These are phyloP conservation scores for Exutisphaerella laricina DNA, from an alignment of 2,329 filamentous ascomycete genomes.

Conservation along the genomic window DNA sequence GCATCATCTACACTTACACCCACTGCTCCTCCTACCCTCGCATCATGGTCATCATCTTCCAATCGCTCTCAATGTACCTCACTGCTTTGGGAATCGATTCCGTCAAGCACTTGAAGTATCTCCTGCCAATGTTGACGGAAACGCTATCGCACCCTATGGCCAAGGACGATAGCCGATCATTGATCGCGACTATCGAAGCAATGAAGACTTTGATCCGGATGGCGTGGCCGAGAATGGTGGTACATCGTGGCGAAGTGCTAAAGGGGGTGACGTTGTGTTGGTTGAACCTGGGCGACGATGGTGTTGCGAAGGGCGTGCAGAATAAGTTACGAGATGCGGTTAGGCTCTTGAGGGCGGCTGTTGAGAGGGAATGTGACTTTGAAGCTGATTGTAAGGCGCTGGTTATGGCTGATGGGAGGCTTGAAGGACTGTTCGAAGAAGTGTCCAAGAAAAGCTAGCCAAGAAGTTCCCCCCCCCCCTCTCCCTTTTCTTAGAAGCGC, in stretches of 20 bases:
- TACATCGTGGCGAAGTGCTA: conserved; percentile 59
- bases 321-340: conserved; percentile 24
- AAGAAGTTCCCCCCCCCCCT: too few relatives aligned
- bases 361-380: conserved; percentile 26
- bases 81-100: conserved; percentile 55
- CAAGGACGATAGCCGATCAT: conserved; percentile 49
- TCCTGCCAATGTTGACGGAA: conserved; percentile 61
- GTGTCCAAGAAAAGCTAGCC: too few relatives aligned
- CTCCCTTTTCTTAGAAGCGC: too few relatives aligned
- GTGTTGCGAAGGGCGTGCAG: neutral
- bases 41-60: conserved; percentile 54
- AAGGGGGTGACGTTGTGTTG: conserved; percentile 48
- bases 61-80: conserved; percentile 47
- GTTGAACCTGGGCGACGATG: conserved; percentile 24
- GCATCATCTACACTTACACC: conserved; percentile 42
- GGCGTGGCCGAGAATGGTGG: conserved; percentile 63
- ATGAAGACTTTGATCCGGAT: conserved; percentile 55
- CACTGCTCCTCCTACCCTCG: conserved; percentile 55
- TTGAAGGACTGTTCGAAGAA: conserved; percentile 28
- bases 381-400: conserved; percentile 25
- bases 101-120: conserved; percentile 63
- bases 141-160: conserved; percentile 62
- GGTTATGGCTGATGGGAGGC: conserved; percentile 27
- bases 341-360: conserved; percentile 22
- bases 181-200: conserved; percentile 49